A percentile compares a stretch with the other conserved stretches of the same genome.
These are phyloP conservation scores for Sorghum bicolor DNA, from an alignment of 176 grass and related monocot genomes.

Conservation along the genomic window Sorghum_bicolor_NCBIv3 NC_012870.2:79216501-79217000, in stretches of 20 bases:
- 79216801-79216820: background rate
- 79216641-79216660: conserved; percentile 33
- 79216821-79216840: conserved; percentile 64
- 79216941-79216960: background rate
- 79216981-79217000: background rate
- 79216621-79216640: background rate
- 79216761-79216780: background rate
- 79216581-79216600: background rate
- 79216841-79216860: conserved; percentile 33
- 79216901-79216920: background rate
- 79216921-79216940: conserved; percentile 4
- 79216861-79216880: background rate
- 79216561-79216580: background rate
- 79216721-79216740: conserved; percentile 22
- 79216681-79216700: conserved; percentile 45
- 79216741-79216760: background rate
- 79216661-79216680: conserved; percentile 53
- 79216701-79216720: conserved; percentile 50
- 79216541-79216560: background rate
- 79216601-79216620: conserved; percentile 38
- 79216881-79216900: background rate
- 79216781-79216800: background rate
- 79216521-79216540: background rate
- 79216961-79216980: background rate
- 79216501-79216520: background rate